These are phyloP conservation scores for Xylariaceae sp. DNA, from an alignment of 2,329 filamentous ascomycete species.

Conservation along the genomic window DNA sequence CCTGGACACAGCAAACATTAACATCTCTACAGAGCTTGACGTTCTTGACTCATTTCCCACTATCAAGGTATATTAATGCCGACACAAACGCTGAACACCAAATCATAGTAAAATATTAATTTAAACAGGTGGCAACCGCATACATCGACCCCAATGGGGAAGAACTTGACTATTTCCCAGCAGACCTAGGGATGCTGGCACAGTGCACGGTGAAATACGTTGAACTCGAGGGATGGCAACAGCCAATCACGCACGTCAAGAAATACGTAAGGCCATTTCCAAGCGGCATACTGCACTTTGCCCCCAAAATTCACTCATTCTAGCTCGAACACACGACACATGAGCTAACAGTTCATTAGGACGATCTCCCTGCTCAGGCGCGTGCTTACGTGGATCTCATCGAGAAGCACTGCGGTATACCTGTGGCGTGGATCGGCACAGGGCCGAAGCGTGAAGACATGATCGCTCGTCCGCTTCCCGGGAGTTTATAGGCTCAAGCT, in stretches of 20 bases:
- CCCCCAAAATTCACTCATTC: too few relatives aligned
- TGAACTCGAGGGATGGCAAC: slow-evolving; percentile 72
- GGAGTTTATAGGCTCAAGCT: too few relatives aligned
- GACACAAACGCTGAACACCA: too few relatives aligned
- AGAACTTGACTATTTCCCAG: slow-evolving; percentile 66
- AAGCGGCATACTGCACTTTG: not conserved
- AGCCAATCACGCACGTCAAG: slow-evolving; percentile 64
- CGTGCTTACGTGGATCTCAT: slow-evolving; percentile 64
- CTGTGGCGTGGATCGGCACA: slow-evolving; percentile 24
- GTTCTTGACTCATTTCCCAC: slow-evolving; percentile 75
- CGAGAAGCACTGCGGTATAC: slow-evolving; percentile 26
- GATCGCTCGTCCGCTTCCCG: slow-evolving; percentile 4
- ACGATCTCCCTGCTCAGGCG: slow-evolving; percentile 68
- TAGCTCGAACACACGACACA: too few relatives aligned
- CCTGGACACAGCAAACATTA: too few relatives aligned
- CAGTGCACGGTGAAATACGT: slow-evolving; percentile 66
- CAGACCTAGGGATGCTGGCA: slow-evolving; percentile 56
- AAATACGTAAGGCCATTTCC: slow-evolving; percentile 49
- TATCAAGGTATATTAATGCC: slow-evolving; percentile 62
- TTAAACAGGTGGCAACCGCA: too few relatives aligned
- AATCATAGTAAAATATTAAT: too few relatives aligned
- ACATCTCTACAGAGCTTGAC: too few relatives aligned
- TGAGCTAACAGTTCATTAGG: slow-evolving; percentile 5
- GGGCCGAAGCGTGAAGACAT: slow-evolving; percentile 16
- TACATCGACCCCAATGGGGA: slow-evolving; percentile 61